These are phyloP conservation scores for Botrytis galanthina DNA, from an alignment of 2,329 filamentous ascomycete genomes.

Conservation along the genomic window DNA sequence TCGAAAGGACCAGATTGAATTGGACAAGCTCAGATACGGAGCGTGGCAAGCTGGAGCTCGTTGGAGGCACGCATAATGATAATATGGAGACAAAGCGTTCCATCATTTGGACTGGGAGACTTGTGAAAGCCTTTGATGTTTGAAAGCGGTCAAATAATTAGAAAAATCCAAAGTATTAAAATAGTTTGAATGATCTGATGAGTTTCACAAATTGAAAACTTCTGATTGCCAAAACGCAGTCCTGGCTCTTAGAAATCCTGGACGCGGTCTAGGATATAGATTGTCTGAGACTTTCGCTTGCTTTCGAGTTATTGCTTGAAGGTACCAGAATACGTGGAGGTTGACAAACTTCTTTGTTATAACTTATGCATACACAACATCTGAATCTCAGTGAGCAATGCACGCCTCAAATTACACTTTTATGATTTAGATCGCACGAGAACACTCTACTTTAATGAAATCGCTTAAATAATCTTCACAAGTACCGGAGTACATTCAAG, in stretches of 20 bases:
- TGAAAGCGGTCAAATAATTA: neutral
- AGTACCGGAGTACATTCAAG: neutral
- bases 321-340: neutral
- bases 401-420: neutral
- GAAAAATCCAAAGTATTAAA: neutral
- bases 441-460: neutral
- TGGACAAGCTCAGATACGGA: neutral
- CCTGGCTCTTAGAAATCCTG: neutral
- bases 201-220: neutral
- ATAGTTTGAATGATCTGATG: neutral
- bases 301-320: neutral
- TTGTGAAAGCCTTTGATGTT: neutral
- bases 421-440: neutral
- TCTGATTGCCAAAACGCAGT: neutral
- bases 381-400: neutral
- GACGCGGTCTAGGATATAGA: neutral
- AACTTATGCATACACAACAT: neutral
- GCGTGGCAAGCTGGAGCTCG: conserved; percentile 8
- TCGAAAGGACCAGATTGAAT: neutral
- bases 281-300: neutral
- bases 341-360: neutral
- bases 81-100: neutral
- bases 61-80: neutral
- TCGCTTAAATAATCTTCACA: neutral
- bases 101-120: neutral